Evolutionary conservation across 768 basidiomycete species (phyloP).

Genomic region (Collybiopsis luxurians): DNA sequence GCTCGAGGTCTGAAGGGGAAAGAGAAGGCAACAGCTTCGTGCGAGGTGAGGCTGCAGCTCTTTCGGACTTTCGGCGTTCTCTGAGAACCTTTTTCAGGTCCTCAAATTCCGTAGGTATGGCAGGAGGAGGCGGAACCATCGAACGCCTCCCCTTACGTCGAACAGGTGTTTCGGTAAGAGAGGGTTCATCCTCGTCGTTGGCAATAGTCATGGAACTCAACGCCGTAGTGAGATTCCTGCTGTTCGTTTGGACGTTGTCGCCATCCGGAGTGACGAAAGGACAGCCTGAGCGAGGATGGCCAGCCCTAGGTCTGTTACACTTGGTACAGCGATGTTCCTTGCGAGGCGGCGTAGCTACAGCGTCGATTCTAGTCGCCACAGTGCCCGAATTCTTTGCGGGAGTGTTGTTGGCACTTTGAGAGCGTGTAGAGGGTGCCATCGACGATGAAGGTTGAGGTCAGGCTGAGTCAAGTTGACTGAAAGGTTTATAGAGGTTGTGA

Average conservation of each 20-base stretch:
- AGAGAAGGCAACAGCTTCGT: conserved; percentile 51
- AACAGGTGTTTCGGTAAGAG: conserved; percentile 13
- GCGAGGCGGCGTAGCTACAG: conserved; percentile 36
- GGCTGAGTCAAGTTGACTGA: no score
- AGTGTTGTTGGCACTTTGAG: conserved; percentile 4
- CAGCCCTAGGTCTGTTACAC: conserved; percentile 51
- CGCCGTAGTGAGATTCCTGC: conserved; percentile 34
- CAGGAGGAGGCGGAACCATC: conserved; percentile 13
- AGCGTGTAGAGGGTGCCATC: conserved; percentile 4
- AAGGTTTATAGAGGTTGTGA: not conserved
- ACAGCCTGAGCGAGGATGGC: conserved; percentile 65
- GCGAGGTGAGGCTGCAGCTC: conserved; percentile 21
- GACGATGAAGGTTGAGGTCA: not conserved
- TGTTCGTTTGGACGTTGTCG: not conserved
- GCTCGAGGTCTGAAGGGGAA: conserved; percentile 45
- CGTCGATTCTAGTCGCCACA: not conserved
- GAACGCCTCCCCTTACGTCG: conserved; percentile 18
- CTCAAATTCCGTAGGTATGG: conserved; percentile 18
- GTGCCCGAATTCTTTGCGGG: not conserved
- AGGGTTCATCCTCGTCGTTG: conserved; percentile 8
- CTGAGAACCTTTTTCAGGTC: conserved; percentile 30
- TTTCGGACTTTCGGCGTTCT: conserved; percentile 27
- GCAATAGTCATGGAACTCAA: conserved; percentile 46
- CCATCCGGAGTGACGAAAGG: conserved; percentile 35
- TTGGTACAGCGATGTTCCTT: conserved; percentile 53